Base-by-base conservation (phyloP, 192 early-diverging fungal genomes). In the Umbelopsis sp. region DNA sequence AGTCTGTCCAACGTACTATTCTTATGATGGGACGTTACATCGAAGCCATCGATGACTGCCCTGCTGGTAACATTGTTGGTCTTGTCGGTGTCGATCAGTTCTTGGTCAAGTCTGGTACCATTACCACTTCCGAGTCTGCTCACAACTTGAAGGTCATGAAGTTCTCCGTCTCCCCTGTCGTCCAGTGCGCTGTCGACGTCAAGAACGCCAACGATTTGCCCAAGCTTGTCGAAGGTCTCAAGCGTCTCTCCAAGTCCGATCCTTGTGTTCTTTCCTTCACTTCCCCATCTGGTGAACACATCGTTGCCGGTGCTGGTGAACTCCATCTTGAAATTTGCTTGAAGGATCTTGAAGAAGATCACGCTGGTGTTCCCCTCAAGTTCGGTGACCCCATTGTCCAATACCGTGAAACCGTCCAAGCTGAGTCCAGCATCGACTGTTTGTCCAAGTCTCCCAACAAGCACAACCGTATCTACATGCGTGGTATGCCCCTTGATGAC, bases 61-160 rank as follows among this genome's bases (percentile, higher is more conserved):
- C 95, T 41, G 94, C 95, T 77, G 97, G 97, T 88, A 99, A 99
- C 90, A 97, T 98, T 79, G 81, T 99, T 69, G 96, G 96, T 89
- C 92, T 99, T 75, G 95, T 98, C 78, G 97, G 97, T 88, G 90
- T 99, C 71, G 97, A 99, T 85, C 95, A 98, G 88, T 99, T 93
- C 91, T 87, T 99, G 89, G 91, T 98, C 84, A 99, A 99, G 91
- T 96, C 96, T 68, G 97, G 95, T 84, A 98, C 97, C 78, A 91
- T 98, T 82, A 95, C 95, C 73, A 98, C 97, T 67, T 91, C 87
- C 25, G 96, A 97, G 48, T 83, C 86, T 74, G 94, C 96, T 66
- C 94, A 99, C 91, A 98, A 98, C 91, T 82, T 98, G 87, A 95
- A 91, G 87, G 96, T 99, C 86, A 98, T 99, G 97, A 97, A 97